Evolutionary conservation across 2,329 filamentous ascomycete species (phyloP).

Genomic region (Ophiosphaerella korrae): DNA sequence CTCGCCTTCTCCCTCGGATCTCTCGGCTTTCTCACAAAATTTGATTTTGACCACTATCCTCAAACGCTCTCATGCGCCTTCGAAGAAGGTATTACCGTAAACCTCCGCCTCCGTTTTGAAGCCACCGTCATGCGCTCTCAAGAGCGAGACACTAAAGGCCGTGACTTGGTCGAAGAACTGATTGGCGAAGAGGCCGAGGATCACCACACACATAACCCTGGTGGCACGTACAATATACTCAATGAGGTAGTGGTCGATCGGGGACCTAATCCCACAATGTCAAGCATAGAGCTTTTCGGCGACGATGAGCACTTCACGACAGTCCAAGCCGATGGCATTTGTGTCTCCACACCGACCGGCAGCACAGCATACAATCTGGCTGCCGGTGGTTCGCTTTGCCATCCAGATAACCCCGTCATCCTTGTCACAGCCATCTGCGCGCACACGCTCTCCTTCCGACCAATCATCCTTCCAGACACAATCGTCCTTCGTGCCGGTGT

Average conservation of each 20-base stretch:
- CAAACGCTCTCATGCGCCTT: conserved; percentile 74
- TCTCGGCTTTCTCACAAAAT: conserved; percentile 93
- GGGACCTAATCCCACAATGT: conserved; percentile 94
- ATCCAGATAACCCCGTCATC: conserved; percentile 96
- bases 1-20: conserved; percentile 91
- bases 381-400: conserved; percentile 91
- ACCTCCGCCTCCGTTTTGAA: conserved; percentile 86
- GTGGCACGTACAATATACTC: conserved; percentile 84
- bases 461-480: conserved; percentile 95
- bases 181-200: conserved; percentile 86
- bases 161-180: conserved; percentile 78
- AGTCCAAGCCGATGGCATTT: conserved; percentile 89
- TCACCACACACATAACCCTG: conserved; percentile 81
- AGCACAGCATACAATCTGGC: conserved; percentile 96
- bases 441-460: conserved; percentile 91
- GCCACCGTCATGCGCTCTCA: conserved; percentile 88
- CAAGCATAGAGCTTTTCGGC: conserved; percentile 86
- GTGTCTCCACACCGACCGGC: conserved; percentile 91
- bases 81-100: conserved; percentile 83
- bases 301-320: conserved; percentile 96
- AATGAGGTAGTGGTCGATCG: conserved; percentile 97
- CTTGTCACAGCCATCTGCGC: conserved; percentile 93
- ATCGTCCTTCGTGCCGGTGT: conserved; percentile 92
- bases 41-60: conserved; percentile 81
- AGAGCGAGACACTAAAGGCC: conserved; percentile 46